Evolutionary conservation across 176 grass and related monocot genomes (phyloP), one percentile per base, ranked within the genome.

Genomic region (Luzula sylvatica): DNA sequence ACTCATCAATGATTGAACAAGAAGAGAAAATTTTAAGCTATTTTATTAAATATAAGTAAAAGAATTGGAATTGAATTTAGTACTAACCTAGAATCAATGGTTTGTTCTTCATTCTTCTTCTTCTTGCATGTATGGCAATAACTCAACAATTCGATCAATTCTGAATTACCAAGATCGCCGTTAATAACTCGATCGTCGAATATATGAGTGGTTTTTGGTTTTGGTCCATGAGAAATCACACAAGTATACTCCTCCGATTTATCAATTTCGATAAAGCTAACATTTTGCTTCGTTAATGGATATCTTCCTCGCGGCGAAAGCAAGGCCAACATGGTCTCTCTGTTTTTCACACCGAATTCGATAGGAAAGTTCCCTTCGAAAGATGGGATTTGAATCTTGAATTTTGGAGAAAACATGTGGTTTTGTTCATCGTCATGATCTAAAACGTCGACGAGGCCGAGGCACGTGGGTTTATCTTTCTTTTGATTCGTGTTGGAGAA

Each of bases 171-270:
- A 3, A 49, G 43, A 53, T 60, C 64, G 11, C 51, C 57, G 15
- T 87, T 81, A 0, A 94, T 71, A 20, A 94, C 79, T 53, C 79
- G 68, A 70, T 94, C 75, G 50, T 94, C 83, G 20, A 94, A 94
- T 49, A 94, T 94, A 77, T 94, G 88, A 9, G 59, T 81, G 32
- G 83, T 94, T 58, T 54, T 83, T 20, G 83, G 88, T 32, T 94
- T 94, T 2, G 83, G 83, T 0, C 88, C 88, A 35, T 86, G 88
- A 3, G 88, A 87, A 75, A 94, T 94, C 24, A 94, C 88, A 58
- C 88, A 94, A 32, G 88, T 94, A 60, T 94, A 94, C 46, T 94
- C 88, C 72, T 94, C 88, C 11, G 79, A 87, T 47, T 78, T 74
- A 8, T 81, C 88, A 56, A 73, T 61, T 53, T 87, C 72, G 2